These are phyloP conservation scores for Coelastrella sp. DNA, from an alignment of 139 green algal genomes.

Conservation along the genomic window DNA sequence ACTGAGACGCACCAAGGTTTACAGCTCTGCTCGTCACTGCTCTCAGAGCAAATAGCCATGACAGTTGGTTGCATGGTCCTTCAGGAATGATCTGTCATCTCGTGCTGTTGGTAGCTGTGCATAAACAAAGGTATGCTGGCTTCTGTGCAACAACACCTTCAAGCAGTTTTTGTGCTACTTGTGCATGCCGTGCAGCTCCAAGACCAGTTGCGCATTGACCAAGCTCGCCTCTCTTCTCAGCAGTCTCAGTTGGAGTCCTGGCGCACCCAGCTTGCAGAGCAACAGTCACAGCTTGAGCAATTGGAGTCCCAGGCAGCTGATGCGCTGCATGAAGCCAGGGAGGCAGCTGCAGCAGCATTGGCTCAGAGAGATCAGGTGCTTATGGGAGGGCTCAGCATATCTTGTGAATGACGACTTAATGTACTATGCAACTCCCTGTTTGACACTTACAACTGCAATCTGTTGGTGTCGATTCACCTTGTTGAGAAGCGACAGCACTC, in stretches of 20 bases:
- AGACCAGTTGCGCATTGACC: constrained; percentile 29
- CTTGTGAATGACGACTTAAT: not conserved
- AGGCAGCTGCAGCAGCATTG: constrained; percentile 42
- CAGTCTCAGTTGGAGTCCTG: constrained; percentile 9
- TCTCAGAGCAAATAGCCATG: too few relatives aligned
- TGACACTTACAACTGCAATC: not conserved
- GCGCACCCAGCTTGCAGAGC: constrained; percentile 32
- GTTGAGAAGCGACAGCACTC: too few relatives aligned
- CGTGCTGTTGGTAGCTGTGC: too few relatives aligned
- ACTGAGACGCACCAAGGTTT: too few relatives aligned
- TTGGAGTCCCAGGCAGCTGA: constrained; percentile 34
- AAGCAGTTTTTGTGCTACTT: not conserved
- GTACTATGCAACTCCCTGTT: not conserved
- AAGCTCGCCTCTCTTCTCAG: constrained; percentile 11
- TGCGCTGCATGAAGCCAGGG: constrained; percentile 29
- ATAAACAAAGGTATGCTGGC: too few relatives aligned
- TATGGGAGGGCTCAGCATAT: not conserved
- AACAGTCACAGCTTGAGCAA: constrained; percentile 39
- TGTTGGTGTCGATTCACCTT: constrained; percentile 4
- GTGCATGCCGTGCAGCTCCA: not conserved
- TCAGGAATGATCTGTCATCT: too few relatives aligned
- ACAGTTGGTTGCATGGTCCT: too few relatives aligned
- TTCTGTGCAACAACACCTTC: not conserved
- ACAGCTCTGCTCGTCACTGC: too few relatives aligned
- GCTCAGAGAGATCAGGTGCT: constrained; percentile 39